Evolutionary conservation across 192 early-diverging fungal genomes (phyloP), one percentile per base, ranked within the genome.

Genomic region (Diversispora epigaea): DNA sequence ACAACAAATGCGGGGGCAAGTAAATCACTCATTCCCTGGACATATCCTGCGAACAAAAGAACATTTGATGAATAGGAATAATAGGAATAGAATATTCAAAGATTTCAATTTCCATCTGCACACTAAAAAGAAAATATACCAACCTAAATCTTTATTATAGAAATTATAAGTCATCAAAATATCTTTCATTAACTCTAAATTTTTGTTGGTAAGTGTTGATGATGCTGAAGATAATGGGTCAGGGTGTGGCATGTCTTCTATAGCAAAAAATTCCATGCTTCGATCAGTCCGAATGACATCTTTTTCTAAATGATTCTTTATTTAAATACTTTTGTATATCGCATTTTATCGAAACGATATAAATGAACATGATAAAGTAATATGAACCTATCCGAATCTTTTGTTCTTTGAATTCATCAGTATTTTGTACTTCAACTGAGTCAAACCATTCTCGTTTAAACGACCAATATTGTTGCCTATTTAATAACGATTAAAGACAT

Each of bases 21-120:
- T 21, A 99, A 84, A 75, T 99, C 98, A 22, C 90, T 93, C 98
- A 99, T 99, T 12, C 98, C 98, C 80, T 99, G 96, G 0, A 98
- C 96, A 75, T 96, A 98, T 25, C 95, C 95, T 52, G 73, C 75
- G 60, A 12, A 60, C 1, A 57, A 9, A 47, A n/a, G 47, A 19
- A 25, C 5, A 39, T 57, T 19, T 70, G 54, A 47, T 45, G 67
- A 45, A 17, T 11, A 0, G 21, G 21, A 22, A 3, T 21, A n/a
- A n/a, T n/a, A n/a, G n/a, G n/a, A n/a, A 56, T 32, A 55, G 6
- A 22, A 57, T 43, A 57, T 9, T 5, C 40, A 58, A 40, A 57
- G 58, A 58, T 17, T 8, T 8, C 25, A 54, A 19, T 8, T 40
- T 14, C 19, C 15, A 72, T 10, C n/a, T 40, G 5, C 17, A 32